Percentiles rank a stretch among this genome's conserved stretches.
Conservation (phyloP, 441 rosid species). For the Syzygium syzygioides region DNA sequence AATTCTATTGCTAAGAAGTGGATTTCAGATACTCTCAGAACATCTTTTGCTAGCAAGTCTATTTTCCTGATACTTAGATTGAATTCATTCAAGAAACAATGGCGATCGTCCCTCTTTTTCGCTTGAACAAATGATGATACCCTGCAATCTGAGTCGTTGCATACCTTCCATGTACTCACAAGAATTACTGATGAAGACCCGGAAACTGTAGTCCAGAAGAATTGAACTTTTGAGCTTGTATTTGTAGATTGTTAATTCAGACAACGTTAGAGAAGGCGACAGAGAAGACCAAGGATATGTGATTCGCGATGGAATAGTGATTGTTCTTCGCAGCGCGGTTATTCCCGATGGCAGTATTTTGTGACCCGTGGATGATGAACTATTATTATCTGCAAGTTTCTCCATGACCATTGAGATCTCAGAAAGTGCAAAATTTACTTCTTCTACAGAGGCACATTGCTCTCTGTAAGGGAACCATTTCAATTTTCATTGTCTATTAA, state of each 20-base stretch:
- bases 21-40: background rate
- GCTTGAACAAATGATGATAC: background rate
- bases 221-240: background rate
- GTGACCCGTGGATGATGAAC: constrained; percentile 4
- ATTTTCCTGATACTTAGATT: background rate
- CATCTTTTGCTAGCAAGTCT: background rate
- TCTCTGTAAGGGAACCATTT: background rate
- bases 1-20: background rate
- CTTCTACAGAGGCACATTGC: background rate
- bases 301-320: constrained; percentile 59
- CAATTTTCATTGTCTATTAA: no score
- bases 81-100: background rate
- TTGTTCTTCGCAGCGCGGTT: constrained; percentile 46
- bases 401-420: background rate
- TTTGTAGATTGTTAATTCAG: constrained; percentile 62
- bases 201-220: rapidly evolving
- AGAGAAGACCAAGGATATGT: constrained; percentile 60
- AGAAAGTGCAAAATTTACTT: background rate
- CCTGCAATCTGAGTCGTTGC: background rate
- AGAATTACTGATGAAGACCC: background rate
- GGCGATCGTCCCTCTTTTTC: background rate
- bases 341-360: constrained; percentile 50
- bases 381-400: background rate
- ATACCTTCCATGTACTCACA: background rate
- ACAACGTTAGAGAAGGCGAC: constrained; percentile 53